These are phyloP conservation scores for Axilococcus clingmanii DNA, from an alignment of 139 green algal genomes.

Conservation along the genomic window DNA sequence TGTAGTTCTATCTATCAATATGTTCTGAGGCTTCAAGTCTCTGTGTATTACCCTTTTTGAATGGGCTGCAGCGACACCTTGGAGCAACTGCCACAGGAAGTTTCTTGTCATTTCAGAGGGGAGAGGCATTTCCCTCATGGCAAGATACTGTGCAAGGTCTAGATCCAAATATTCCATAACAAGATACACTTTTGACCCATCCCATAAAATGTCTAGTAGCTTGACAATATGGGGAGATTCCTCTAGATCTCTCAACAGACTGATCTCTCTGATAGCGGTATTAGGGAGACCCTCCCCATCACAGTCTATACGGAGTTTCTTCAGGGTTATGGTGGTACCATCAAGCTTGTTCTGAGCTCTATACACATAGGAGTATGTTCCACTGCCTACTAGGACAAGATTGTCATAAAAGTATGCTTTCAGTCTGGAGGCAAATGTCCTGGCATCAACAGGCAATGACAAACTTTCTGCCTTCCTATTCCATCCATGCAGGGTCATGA, in stretches of 20 bases:
- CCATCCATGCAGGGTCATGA: too few species aligned
- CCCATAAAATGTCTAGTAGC: conserved; percentile 54
- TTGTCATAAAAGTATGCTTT: conserved; percentile 7
- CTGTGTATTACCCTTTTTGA: conserved; percentile 71
- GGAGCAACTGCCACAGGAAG: conserved; percentile 70
- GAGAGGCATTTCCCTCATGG: background rate
- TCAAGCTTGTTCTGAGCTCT: conserved; percentile 4
- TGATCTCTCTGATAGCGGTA: conserved; percentile 77
- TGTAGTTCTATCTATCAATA: conserved; percentile 44
- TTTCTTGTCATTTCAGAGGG: conserved; percentile 23
- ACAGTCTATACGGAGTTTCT: conserved; percentile 44
- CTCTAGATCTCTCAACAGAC: conserved; percentile 73
- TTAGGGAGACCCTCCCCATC: conserved; percentile 74
- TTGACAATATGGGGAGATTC: conserved; percentile 47
- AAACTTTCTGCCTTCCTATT: too few species aligned
- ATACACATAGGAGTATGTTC: conserved; percentile 40
- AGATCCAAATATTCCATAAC: conserved; percentile 51
- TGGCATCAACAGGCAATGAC: background rate
- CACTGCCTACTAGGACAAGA: conserved; percentile 20
- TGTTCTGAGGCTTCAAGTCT: conserved; percentile 67
- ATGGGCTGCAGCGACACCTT: conserved; percentile 60
- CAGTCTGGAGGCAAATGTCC: conserved; percentile 1
- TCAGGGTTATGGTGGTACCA: conserved; percentile 15
- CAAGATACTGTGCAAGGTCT: conserved; percentile 45
- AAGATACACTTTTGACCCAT: conserved; percentile 38